Base-by-base conservation (phyloP, 805 yeast species). In the Suhomyces sp. region DNA sequence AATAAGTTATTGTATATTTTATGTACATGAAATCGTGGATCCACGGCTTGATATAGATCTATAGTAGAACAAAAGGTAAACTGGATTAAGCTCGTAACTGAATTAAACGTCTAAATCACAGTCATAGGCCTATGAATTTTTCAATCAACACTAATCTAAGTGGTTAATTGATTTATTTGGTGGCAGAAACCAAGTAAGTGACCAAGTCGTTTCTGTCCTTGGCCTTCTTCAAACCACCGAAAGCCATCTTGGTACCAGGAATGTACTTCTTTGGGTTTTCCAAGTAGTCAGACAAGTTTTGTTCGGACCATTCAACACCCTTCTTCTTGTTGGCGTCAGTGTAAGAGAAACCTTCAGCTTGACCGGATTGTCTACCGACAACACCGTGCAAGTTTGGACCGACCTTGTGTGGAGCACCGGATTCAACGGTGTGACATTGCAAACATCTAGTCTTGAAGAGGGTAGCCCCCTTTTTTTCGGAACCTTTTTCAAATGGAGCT, bases 211-310 rank as follows among this genome's bases (percentile, higher is more conserved):
- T 89, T 86, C 98, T 90, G 83, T 94, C 99, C 87, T 91, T 93
- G 61, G 91, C 86, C 85, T 94, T 94, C 92, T 94, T 94, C 78
- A 94, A 85, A 81, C 99, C 99, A 80, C 97, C 99, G 68, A 93
- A 94, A 61, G 99, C 98, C 99, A 94, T 94, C 88, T 94, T 94
- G 82, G 98, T 94, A 77, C 99, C 99, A 73, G 99, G 99, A 65
- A 94, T 91, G 83, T 91, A 94, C 82, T 94, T 94, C 96, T 94
- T 94, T 81, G 99, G 99, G 89, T 94, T 94, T 79, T 88, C 96
- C 77, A 94, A 85, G 87, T 94, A 94, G 76, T 89, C 96, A 65
- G 87, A 82, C 87, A 94, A 83, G 75, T 90, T 83, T 72, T 91
- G 91, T 69, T 85, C 91, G 61, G 69, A 64, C 99, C 99, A 94